Percentiles rank a stretch among this genome's conserved stretches.
phyloP scores from a whole-genome alignment of 148 eudicot genomes.

The Camellia granthamiana region DNA sequence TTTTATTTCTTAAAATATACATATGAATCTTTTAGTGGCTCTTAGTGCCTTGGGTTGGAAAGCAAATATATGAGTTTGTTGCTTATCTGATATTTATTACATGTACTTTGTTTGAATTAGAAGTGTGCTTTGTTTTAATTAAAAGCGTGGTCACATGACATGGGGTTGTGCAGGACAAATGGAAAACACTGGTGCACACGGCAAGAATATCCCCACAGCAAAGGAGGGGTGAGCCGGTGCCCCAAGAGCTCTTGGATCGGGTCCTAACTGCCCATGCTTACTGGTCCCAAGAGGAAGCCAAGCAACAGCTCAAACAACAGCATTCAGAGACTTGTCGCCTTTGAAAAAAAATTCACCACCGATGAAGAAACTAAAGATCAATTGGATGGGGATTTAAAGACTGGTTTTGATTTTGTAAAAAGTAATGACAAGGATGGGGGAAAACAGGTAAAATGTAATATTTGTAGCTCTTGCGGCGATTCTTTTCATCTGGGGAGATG shows the following conservation, averaged over 20 bases:
- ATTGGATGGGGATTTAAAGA: too few species aligned
- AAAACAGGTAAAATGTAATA: too few species aligned
- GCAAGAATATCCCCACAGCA: conserved; percentile 97
- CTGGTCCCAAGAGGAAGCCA: conserved; percentile 84
- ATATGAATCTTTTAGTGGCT: not conserved
- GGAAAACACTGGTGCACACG: conserved; percentile 98
- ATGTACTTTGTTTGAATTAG: not conserved
- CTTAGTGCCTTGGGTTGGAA: not conserved
- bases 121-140: not conserved
- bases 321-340: conserved; percentile 57
- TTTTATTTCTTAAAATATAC: not conserved
- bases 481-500: not conserved
- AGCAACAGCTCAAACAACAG: conserved; percentile 67
- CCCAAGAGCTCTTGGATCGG: conserved; percentile 84
- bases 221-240: conserved; percentile 95
- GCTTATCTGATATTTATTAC: not conserved
- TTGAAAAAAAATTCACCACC: too few species aligned
- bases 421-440: too few species aligned
- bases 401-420: too few species aligned
- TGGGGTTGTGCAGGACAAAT: conserved; percentile 60
- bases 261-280: conserved; percentile 77
- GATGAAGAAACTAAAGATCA: too few species aligned
- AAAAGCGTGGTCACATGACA: not conserved
- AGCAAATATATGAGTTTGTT: not conserved
- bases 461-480: conserved; percentile 2